A percentile compares a stretch with the other conserved stretches of the same genome.
phyloP scores from a whole-genome alignment of 2,329 filamentous ascomycete species.

The Ophiostoma pallidulum region DNA sequence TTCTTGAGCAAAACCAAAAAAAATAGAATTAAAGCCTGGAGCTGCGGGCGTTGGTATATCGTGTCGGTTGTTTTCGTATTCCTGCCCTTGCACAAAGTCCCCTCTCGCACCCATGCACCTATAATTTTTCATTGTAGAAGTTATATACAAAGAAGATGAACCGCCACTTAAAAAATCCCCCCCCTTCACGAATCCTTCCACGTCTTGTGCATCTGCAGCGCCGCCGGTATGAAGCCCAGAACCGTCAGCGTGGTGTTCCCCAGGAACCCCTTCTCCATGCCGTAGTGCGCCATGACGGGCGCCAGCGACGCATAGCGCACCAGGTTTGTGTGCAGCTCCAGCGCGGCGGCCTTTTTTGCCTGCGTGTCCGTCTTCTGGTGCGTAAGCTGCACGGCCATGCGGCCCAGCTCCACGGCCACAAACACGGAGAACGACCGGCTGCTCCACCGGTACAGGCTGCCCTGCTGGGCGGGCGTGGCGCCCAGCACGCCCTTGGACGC shows the following conservation, averaged over 20 bases:
- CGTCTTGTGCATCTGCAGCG: conserved; percentile 35
- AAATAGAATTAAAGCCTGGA: too few relatives aligned
- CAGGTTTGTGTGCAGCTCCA: conserved; percentile 55
- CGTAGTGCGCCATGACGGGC: conserved; percentile 78
- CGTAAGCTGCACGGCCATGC: conserved; percentile 44
- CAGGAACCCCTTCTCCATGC: conserved; percentile 51
- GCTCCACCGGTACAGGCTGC: conserved; percentile 59
- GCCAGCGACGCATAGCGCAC: conserved; percentile 66
- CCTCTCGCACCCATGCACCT: too few relatives aligned
- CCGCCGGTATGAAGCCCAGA: conserved; percentile 35
- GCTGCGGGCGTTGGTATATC: too few relatives aligned
- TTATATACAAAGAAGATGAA: background rate
- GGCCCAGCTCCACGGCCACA: conserved; percentile 64
- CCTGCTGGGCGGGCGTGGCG: conserved; percentile 46
- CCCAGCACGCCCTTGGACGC: conserved; percentile 61
- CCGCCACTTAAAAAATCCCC: background rate
- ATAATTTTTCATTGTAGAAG: too few relatives aligned
- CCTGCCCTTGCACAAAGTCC: too few relatives aligned
- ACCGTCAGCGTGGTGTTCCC: conserved; percentile 32
- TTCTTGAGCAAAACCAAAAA: too few relatives aligned
- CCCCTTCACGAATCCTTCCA: conserved; percentile 30
- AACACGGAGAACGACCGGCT: conserved; percentile 72
- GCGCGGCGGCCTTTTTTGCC: conserved; percentile 37
- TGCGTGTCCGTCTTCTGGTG: conserved; percentile 27
- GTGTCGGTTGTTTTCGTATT: too few relatives aligned